A percentile compares a stretch with the other conserved stretches of the same genome.
These are phyloP conservation scores for Fennellomyces sp. DNA, from an alignment of 371 early-diverging fungal species.

Conservation along the genomic window DNA sequence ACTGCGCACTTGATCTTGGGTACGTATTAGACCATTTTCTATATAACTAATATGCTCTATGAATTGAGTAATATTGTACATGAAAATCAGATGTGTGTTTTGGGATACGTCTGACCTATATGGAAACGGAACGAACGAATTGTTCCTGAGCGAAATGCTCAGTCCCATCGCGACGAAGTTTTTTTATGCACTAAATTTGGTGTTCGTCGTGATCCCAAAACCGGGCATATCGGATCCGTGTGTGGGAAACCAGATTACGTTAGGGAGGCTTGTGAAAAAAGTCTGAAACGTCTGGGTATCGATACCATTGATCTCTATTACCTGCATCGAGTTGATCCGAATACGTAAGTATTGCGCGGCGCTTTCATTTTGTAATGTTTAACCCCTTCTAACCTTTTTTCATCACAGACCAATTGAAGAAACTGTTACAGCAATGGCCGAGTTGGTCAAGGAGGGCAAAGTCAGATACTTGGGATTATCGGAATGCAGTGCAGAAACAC, in stretches of 20 bases:
- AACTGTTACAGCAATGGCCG: slow-evolving; percentile 65
- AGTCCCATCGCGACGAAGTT: slow-evolving; percentile 37
- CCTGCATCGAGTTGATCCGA: slow-evolving; percentile 57
- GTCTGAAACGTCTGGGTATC: slow-evolving; percentile 46
- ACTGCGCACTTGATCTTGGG: background rate
- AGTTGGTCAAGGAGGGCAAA: slow-evolving; percentile 63
- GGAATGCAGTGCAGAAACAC: slow-evolving; percentile 52
- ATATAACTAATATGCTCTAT: background rate
- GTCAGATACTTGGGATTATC: slow-evolving; percentile 63
- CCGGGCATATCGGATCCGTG: slow-evolving; percentile 49
- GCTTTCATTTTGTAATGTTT: background rate
- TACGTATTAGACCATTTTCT: too few species aligned
- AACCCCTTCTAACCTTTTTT: too few species aligned
- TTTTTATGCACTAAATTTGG: slow-evolving; percentile 52
- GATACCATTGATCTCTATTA: slow-evolving; percentile 63
- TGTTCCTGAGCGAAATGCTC: slow-evolving; percentile 34
- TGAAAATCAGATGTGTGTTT: slow-evolving; percentile 1
- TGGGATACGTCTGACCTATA: slow-evolving; percentile 37
- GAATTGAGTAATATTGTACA: background rate
- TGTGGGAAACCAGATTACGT: slow-evolving; percentile 57
- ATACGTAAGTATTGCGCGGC: slow-evolving; percentile 21
- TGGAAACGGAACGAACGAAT: slow-evolving; percentile 35
- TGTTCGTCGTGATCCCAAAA: slow-evolving; percentile 19
- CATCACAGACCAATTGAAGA: slow-evolving; percentile 49
- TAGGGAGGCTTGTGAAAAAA: slow-evolving; percentile 33